phyloP scores from a whole-genome alignment of 768 basidiomycete genomes.

The Paxillus rubicundulus region DNA sequence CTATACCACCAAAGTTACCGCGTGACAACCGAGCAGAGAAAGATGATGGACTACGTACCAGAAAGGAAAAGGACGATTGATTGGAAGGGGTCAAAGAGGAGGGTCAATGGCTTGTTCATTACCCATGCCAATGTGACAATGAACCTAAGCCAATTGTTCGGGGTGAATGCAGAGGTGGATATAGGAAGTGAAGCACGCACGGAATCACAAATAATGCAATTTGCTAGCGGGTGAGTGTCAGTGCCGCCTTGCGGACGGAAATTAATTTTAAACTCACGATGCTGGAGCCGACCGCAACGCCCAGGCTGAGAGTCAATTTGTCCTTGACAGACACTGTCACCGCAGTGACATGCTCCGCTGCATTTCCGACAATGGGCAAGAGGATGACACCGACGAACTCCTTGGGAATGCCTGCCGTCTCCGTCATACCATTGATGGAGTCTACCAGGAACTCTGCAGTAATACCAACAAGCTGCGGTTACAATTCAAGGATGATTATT shows the following conservation, averaged over 20 bases:
- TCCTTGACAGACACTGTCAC: conserved; percentile 89
- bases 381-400: conserved; percentile 88
- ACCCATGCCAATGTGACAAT: conserved; percentile 81
- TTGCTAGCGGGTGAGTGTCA: conserved; percentile 47
- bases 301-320: conserved; percentile 82
- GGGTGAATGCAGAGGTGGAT: conserved; percentile 8
- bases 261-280: conserved; percentile 48
- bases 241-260: neutral
- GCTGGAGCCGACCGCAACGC: conserved; percentile 86
- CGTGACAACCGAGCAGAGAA: neutral
- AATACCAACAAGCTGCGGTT: conserved; percentile 47
- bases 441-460: conserved; percentile 71
- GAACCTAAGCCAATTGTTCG: conserved; percentile 40
- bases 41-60: conserved; percentile 20
- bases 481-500: neutral
- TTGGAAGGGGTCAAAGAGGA: conserved; percentile 88
- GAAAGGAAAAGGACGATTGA: conserved; percentile 37
- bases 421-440: conserved; percentile 76
- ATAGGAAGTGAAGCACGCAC: conserved; percentile 29
- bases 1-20: conserved; percentile 29
- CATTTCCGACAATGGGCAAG: conserved; percentile 89
- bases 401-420: conserved; percentile 51
- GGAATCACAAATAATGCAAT: conserved; percentile 69
- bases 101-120: conserved; percentile 71
- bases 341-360: conserved; percentile 89